A percentile compares a stretch with the other conserved stretches of the same genome.
Evolutionary conservation across 2,329 filamentous ascomycete species (phyloP).

Genomic region (Aspergillus calidoustus): DNA sequence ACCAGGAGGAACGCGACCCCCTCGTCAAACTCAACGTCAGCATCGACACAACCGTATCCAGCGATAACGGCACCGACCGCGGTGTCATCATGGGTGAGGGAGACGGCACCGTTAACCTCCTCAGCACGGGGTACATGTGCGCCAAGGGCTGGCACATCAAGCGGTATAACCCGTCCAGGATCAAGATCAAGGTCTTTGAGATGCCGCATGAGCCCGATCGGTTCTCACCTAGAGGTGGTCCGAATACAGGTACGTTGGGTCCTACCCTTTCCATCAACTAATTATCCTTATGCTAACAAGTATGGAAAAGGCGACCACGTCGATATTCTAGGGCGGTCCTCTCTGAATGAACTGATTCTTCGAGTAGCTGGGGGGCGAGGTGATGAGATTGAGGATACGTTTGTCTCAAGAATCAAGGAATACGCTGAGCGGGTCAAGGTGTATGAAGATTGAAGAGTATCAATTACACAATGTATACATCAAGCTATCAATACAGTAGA

Average conservation of each 20-base stretch:
- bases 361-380: constrained; percentile 85
- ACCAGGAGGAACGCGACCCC: constrained; percentile 71
- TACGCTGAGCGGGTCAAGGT: constrained; percentile 86
- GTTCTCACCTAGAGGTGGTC: constrained; percentile 78
- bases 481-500: background rate
- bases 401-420: constrained; percentile 79
- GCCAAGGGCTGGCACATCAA: constrained; percentile 92
- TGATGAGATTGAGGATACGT: constrained; percentile 73
- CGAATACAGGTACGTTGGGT: constrained; percentile 60
- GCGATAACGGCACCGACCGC: constrained; percentile 65
- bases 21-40: constrained; percentile 61
- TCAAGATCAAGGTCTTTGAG: constrained; percentile 83
- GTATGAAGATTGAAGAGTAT: constrained; percentile 63
- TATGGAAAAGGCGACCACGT: constrained; percentile 76
- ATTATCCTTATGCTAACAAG: constrained; percentile 2
- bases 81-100: constrained; percentile 96
- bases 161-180: constrained; percentile 86
- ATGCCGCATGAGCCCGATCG: constrained; percentile 96
- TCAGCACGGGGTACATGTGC: constrained; percentile 96
- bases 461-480: constrained; percentile 4
- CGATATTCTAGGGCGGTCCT: constrained; percentile 88
- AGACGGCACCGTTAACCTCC: constrained; percentile 91
- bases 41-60: constrained; percentile 57
- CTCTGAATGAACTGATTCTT: constrained; percentile 87
- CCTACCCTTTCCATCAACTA: constrained; percentile 44